Conservation (phyloP, 2,329 filamentous ascomycete species). For the Stemphylium lycopersici region DNA sequence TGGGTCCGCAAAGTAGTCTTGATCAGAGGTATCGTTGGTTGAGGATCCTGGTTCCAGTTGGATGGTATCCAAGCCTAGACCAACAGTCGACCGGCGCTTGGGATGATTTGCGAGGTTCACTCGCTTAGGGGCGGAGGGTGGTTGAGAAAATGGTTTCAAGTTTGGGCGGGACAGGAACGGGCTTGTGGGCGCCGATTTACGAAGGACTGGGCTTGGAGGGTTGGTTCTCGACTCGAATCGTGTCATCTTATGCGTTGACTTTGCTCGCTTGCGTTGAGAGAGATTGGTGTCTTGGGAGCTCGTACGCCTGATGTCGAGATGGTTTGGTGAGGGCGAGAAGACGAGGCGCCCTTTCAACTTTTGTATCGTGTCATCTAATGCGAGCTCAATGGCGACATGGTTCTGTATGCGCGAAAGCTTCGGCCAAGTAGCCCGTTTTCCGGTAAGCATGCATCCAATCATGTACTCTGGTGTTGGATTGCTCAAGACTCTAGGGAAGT, state of each 20-base stretch:
- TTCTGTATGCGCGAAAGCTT: slow-evolving; percentile 85
- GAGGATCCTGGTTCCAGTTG: slow-evolving; percentile 37
- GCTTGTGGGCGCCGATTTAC: slow-evolving; percentile 24
- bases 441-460: slow-evolving; percentile 74
- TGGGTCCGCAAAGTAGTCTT: slow-evolving; percentile 37
- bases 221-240: slow-evolving; percentile 28
- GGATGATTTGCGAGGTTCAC: slow-evolving; percentile 14
- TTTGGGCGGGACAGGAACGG: slow-evolving; percentile 23
- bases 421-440: slow-evolving; percentile 90
- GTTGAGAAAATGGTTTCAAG: slow-evolving; percentile 12
- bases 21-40: slow-evolving; percentile 40
- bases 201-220: slow-evolving; percentile 26
- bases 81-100: not conserved
- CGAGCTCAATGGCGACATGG: slow-evolving; percentile 85
- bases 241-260: slow-evolving; percentile 29
- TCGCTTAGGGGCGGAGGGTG: slow-evolving; percentile 19
- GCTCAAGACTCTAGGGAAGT: slow-evolving; percentile 76
- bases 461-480: slow-evolving; percentile 91
- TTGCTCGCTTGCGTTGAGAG: slow-evolving; percentile 16
- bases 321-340: slow-evolving; percentile 69
- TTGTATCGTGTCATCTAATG: slow-evolving; percentile 77
- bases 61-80: slow-evolving; percentile 8
- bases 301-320: slow-evolving; percentile 33
- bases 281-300: slow-evolving; percentile 34
- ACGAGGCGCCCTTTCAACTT: slow-evolving; percentile 70